A percentile compares a stretch with the other conserved stretches of the same genome.
These are phyloP conservation scores for Dothistroma pini DNA, from an alignment of 2,329 filamentous ascomycete genomes.

Conservation along the genomic window DNA sequence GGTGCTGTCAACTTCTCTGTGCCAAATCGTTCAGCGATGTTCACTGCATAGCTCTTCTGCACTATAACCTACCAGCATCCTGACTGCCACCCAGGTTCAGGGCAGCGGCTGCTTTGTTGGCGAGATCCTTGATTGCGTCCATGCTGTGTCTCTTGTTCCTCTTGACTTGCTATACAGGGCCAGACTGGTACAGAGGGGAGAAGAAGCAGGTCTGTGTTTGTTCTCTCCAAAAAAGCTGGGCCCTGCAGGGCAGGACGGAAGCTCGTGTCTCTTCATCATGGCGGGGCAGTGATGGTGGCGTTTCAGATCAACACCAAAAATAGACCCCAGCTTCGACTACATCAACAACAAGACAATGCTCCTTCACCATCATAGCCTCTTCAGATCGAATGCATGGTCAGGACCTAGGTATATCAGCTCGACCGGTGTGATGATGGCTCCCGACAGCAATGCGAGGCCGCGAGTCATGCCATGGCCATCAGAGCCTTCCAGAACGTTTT, in stretches of 20 bases:
- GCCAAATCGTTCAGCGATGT: constrained; percentile 2
- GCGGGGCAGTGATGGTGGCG: not conserved
- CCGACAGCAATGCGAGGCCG: no score
- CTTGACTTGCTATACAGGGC: not conserved
- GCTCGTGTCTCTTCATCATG: not conserved
- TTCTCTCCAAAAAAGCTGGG: not conserved
- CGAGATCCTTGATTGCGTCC: constrained; percentile 23
- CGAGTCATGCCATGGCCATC: no score
- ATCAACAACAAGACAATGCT: not conserved
- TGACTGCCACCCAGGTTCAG: constrained; percentile 24
- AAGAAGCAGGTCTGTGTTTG: not conserved
- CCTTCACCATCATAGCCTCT: no score
- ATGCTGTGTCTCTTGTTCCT: constrained; percentile 7
- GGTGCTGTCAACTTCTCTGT: constrained; percentile 50
- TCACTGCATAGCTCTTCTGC: not conserved
- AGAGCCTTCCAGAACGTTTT: no score
- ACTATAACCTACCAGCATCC: constrained; percentile 2
- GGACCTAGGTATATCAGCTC: no score
- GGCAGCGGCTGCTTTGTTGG: constrained; percentile 22
- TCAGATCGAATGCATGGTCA: no score
- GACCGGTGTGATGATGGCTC: no score
- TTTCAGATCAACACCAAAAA: not conserved
- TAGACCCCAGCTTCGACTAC: no score
- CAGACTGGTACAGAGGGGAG: not conserved
- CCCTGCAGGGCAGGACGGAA: not conserved